A percentile compares a stretch with the other conserved stretches of the same genome.
Evolutionary conservation across 1,284 basidiomycete genomes (phyloP).

Genomic region (Malassezia arunalokei): DNA sequence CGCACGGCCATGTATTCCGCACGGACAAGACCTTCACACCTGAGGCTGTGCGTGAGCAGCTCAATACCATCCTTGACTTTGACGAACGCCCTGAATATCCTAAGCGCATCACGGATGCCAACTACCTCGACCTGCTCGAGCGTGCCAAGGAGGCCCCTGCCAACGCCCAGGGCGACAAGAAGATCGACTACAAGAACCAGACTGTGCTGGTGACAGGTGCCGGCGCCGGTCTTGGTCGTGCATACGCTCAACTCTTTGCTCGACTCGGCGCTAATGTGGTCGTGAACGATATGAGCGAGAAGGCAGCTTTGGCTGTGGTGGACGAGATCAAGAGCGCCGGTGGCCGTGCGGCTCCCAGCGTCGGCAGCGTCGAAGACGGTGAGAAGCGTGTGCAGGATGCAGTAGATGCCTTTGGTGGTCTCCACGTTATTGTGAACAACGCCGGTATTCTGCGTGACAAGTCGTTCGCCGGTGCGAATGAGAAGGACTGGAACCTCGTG

Average conservation of each 20-base stretch:
- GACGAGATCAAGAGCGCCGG: slow-evolving; percentile 76
- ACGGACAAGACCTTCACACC: slow-evolving; percentile 84
- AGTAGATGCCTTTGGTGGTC: slow-evolving; percentile 70
- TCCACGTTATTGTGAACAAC: slow-evolving; percentile 82
- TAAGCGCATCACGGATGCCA: slow-evolving; percentile 55
- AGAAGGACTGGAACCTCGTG: slow-evolving; percentile 88
- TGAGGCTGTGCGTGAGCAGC: slow-evolving; percentile 56
- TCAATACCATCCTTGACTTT: slow-evolving; percentile 65
- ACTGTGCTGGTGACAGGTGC: slow-evolving; percentile 83
- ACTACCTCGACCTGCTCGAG: slow-evolving; percentile 56
- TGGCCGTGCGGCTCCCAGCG: slow-evolving; percentile 70
- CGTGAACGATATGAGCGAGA: slow-evolving; percentile 85
- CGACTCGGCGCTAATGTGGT: slow-evolving; percentile 88
- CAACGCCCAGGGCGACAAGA: slow-evolving; percentile 59
- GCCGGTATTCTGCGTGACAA: slow-evolving; percentile 81
- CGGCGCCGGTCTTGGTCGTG: slow-evolving; percentile 59
- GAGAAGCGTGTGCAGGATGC: slow-evolving; percentile 79
- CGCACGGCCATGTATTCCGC: slow-evolving; percentile 73
- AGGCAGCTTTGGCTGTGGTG: slow-evolving; percentile 70
- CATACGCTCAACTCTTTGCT: slow-evolving; percentile 81
- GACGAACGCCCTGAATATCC: slow-evolving; percentile 61
- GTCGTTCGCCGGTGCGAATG: slow-evolving; percentile 75
- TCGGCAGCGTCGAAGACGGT: slow-evolving; percentile 80
- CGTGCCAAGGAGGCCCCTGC: slow-evolving; percentile 57
- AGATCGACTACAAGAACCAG: slow-evolving; percentile 73